A percentile compares a stretch with the other conserved stretches of the same genome.
These are phyloP conservation scores for Syncephalastrum contaminatum DNA, from an alignment of 371 early-diverging fungal species.

Conservation along the genomic window DNA sequence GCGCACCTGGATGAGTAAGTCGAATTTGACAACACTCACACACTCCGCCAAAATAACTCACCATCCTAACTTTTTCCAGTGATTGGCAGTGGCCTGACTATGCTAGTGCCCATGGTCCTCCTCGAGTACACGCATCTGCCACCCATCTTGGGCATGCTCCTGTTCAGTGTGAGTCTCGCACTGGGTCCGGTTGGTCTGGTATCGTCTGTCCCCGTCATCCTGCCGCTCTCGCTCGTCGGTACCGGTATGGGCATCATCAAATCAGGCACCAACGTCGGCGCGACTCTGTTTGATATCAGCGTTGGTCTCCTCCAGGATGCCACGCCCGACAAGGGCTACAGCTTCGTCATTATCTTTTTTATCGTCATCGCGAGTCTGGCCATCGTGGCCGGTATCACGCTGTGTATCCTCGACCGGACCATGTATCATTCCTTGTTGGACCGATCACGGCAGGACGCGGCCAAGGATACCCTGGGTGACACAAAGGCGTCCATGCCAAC, in stretches of 20 bases:
- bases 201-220: slow-evolving; percentile 63
- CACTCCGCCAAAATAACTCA: background rate
- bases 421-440: slow-evolving; percentile 50
- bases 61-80: slow-evolving; percentile 17
- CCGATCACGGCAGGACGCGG: slow-evolving; percentile 19
- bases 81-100: slow-evolving; percentile 47
- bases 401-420: slow-evolving; percentile 41
- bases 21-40: background rate
- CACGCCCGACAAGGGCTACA: slow-evolving; percentile 46
- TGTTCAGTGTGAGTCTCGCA: slow-evolving; percentile 64
- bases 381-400: slow-evolving; percentile 35
- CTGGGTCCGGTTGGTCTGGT: slow-evolving; percentile 69
- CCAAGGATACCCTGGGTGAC: slow-evolving; percentile 9
- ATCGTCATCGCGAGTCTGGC: slow-evolving; percentile 42
- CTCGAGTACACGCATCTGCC: slow-evolving; percentile 52
- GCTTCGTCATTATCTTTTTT: slow-evolving; percentile 57
- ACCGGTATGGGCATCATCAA: slow-evolving; percentile 75
- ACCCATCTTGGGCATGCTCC: slow-evolving; percentile 60
- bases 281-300: slow-evolving; percentile 63
- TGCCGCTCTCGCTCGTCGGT: slow-evolving; percentile 59
- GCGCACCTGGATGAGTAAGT: slow-evolving; percentile 59
- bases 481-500: slow-evolving; percentile 1
- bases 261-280: slow-evolving; percentile 60
- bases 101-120: slow-evolving; percentile 48
- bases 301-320: slow-evolving; percentile 66